Evolutionary conservation across 495 filamentous ascomycete genomes (phyloP).

Genomic region (Hapsidospora chrysogenum): DNA sequence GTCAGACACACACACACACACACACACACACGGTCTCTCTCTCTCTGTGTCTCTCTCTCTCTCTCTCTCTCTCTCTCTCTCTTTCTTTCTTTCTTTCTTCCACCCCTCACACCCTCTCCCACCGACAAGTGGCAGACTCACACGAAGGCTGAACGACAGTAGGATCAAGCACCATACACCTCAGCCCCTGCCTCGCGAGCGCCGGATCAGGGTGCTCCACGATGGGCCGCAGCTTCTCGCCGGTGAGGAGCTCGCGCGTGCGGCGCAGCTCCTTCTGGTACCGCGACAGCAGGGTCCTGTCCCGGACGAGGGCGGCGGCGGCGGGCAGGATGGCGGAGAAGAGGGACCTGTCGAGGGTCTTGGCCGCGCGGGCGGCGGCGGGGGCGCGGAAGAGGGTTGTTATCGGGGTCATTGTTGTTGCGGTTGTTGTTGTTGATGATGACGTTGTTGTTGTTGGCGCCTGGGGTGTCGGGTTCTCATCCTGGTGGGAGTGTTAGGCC

Average conservation of each 20-base stretch:
- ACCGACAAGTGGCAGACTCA: no score
- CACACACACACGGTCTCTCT: not conserved
- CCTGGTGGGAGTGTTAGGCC: no score
- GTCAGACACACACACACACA: conserved; percentile 7
- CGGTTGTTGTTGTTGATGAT: no score
- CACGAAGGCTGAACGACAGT: no score
- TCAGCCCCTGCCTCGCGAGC: no score
- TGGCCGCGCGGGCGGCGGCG: conserved; percentile 45
- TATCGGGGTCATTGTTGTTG: not conserved
- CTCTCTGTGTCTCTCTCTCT: not conserved
- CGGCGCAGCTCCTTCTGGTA: conserved; percentile 42
- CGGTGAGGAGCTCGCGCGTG: conserved; percentile 38
- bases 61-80: not conserved
- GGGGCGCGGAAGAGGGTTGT: conserved; percentile 68
- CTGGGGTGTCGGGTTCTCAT: no score
- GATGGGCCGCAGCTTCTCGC: conserved; percentile 38
- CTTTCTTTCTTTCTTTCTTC: no score
- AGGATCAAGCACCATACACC: no score
- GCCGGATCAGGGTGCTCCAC: conserved; percentile 32
- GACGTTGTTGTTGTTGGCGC: no score
- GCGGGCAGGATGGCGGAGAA: conserved; percentile 61
- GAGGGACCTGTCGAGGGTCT: conserved; percentile 63
- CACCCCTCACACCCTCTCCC: no score
- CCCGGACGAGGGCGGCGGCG: conserved; percentile 61
- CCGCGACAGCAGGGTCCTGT: conserved; percentile 50